Evolutionary conservation across 2,329 filamentous ascomycete genomes (phyloP).

Genomic region (Nemania sp.): DNA sequence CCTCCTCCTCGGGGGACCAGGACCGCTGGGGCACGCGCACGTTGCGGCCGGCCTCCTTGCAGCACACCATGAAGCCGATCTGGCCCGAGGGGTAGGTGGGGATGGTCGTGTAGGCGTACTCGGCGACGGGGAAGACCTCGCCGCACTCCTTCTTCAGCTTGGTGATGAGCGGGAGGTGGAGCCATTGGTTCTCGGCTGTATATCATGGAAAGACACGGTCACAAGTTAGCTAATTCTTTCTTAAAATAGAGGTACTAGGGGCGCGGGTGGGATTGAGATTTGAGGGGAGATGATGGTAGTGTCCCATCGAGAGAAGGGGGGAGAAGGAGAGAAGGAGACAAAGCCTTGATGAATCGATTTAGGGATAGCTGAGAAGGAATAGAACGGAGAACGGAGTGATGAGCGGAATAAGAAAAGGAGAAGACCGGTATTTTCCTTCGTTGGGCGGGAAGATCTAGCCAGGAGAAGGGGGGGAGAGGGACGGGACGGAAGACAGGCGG

Average conservation of each 20-base stretch:
- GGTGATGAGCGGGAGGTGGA: constrained; percentile 92
- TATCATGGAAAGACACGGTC: no score
- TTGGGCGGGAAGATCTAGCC: constrained; percentile 11
- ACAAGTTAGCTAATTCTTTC: constrained; percentile 25
- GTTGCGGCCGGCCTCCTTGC: constrained; percentile 88
- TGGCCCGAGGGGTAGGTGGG: constrained; percentile 98
- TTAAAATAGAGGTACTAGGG: background rate
- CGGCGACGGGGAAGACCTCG: constrained; percentile 95
- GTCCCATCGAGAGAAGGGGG: background rate
- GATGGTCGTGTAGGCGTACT: constrained; percentile 99
- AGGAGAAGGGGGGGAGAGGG: constrained; percentile 9
- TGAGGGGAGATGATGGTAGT: background rate
- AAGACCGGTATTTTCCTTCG: constrained; percentile 25
- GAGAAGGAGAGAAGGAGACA: background rate
- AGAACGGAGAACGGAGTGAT: background rate
- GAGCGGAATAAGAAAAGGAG: background rate
- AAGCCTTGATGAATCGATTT: background rate
- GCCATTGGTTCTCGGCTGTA: constrained; percentile 99
- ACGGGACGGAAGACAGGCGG: constrained; percentile 28
- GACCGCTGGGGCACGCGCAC: constrained; percentile 85
- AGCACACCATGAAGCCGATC: constrained; percentile 99
- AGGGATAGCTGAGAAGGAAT: background rate
- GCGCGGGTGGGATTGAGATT: background rate
- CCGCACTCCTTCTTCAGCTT: constrained; percentile 97
- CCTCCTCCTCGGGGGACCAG: constrained; percentile 90